Evolutionary conservation across 768 basidiomycete species (phyloP).

Genomic region (Amanita jacksonii): DNA sequence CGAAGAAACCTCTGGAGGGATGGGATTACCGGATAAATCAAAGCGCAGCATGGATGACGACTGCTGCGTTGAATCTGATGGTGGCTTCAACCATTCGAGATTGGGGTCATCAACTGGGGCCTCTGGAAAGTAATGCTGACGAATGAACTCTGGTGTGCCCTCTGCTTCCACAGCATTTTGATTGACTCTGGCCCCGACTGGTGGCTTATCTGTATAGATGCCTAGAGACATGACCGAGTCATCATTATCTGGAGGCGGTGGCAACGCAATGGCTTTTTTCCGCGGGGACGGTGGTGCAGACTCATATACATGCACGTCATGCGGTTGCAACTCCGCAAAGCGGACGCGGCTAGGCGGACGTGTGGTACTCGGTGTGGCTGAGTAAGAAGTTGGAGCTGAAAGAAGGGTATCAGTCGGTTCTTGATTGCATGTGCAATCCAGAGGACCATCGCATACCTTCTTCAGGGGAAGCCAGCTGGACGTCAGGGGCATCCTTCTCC

Average conservation of each 20-base stretch:
- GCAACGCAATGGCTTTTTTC: constrained; percentile 50
- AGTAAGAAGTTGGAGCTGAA: constrained; percentile 4
- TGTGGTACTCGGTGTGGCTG: constrained; percentile 39
- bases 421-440: no score
- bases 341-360: constrained; percentile 62
- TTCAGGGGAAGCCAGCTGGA: not conserved
- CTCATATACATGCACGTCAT: constrained; percentile 78
- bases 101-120: constrained; percentile 60
- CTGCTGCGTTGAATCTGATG: constrained; percentile 19
- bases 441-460: not conserved
- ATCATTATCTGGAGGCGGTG: constrained; percentile 33
- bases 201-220: constrained; percentile 21
- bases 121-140: constrained; percentile 72
- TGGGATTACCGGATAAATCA: constrained; percentile 63
- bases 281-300: constrained; percentile 71
- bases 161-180: constrained; percentile 23
- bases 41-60: constrained; percentile 49
- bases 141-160: constrained; percentile 78
- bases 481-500: no score
- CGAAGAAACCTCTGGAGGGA: constrained; percentile 43
- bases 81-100: constrained; percentile 65
- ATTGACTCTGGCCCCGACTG: not conserved
- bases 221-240: constrained; percentile 32
- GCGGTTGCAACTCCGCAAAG: constrained; percentile 65
- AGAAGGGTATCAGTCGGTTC: no score